Evolutionary conservation across 352 stramenopile species (phyloP), one percentile per base, ranked within the genome.

Genomic region (Globisporangium paroecandrum): DNA sequence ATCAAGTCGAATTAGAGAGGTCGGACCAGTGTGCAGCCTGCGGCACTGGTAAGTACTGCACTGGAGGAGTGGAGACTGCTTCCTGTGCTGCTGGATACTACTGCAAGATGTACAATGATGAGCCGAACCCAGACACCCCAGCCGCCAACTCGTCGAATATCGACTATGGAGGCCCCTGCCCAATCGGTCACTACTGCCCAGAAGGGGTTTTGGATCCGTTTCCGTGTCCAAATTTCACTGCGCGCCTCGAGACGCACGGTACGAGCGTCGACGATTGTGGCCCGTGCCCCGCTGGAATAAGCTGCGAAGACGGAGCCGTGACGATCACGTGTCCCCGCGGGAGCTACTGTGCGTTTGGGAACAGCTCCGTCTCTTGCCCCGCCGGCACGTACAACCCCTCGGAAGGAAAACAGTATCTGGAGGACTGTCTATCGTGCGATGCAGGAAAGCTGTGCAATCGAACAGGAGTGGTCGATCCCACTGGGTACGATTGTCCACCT

Each of bases 71-170:
- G 2, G 56, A 94, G 29, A 92, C 88, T 4, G 89, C 78, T 22
- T 81, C 76, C 3, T 97, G 91, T 62, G 71, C 88, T 13, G 79
- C 81, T n/a, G 91, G 89, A 0, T 96, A 90, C 70, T 96, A 92
- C 65, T 97, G 89, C 71, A 91, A 83, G 51, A 43, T 89, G 27
- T 75, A 72, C 60, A 94, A 95, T 38, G 32, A 77, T 15, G 64
- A 80, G 4, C 84, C 87, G 0, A 89, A 89, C 58, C 87, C 83
- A 47, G n/a, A 46, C 12, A 57, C 49, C 7, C 12, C 70, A 24
- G 58, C 38, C 3, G 46, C 57, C 13, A 69, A 54, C 29, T 18
- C 25, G 9, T 66, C 54, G 1, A 58, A 43, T 0, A 15, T 77
- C 38, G 79, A 89, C 57, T 82, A 80, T 27, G 85, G 85, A 43